Percentiles rank a stretch among this genome's conserved stretches.
Evolutionary conservation across 495 filamentous ascomycete genomes (phyloP).

Genomic region (Evansstolkia leycettana): DNA sequence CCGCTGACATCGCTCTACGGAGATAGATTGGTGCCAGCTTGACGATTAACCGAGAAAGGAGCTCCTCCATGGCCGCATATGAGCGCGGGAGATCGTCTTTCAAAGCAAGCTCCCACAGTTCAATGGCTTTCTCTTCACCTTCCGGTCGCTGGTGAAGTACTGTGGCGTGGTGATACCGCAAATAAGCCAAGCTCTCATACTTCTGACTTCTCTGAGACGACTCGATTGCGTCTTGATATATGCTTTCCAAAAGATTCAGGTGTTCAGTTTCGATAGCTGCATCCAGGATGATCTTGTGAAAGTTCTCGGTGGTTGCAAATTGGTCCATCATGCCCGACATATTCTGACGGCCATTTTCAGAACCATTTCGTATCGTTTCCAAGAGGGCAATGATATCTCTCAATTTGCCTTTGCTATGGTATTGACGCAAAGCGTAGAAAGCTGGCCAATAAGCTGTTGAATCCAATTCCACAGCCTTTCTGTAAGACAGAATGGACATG

Average conservation of each 20-base stretch:
- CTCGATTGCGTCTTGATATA: constrained; percentile 18
- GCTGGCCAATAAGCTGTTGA: constrained; percentile 2
- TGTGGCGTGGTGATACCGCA: constrained; percentile 11
- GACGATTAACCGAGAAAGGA: constrained; percentile 7
- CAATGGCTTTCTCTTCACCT: constrained; percentile 8
- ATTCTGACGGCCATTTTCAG: constrained; percentile 13
- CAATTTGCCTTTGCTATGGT: constrained; percentile 13
- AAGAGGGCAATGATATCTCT: constrained; percentile 17
- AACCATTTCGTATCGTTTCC: constrained; percentile 12
- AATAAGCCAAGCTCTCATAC: constrained; percentile 7
- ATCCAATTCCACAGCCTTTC: too few species aligned
- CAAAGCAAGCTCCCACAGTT: constrained; percentile 9
- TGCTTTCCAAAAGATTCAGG: constrained; percentile 16
- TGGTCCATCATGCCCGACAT: too few species aligned
- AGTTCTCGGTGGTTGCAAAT: constrained; percentile 4
- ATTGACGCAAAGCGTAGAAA: constrained; percentile 13
- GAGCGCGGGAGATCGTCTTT: constrained; percentile 9
- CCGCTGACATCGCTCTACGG: constrained; percentile 4
- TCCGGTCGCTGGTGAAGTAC: constrained; percentile 7
- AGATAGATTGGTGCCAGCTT: constrained; percentile 11
- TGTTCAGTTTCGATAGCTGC: constrained; percentile 13
- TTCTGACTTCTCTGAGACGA: constrained; percentile 7
- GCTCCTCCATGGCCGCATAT: constrained; percentile 6
- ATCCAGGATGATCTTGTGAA: constrained; percentile 17
- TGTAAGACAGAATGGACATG: constrained; percentile 1